Percentiles rank a stretch among this genome's conserved stretches.
Evolutionary conservation across 805 yeast genomes (phyloP).

Genomic region (Yamadazyma sp.): DNA sequence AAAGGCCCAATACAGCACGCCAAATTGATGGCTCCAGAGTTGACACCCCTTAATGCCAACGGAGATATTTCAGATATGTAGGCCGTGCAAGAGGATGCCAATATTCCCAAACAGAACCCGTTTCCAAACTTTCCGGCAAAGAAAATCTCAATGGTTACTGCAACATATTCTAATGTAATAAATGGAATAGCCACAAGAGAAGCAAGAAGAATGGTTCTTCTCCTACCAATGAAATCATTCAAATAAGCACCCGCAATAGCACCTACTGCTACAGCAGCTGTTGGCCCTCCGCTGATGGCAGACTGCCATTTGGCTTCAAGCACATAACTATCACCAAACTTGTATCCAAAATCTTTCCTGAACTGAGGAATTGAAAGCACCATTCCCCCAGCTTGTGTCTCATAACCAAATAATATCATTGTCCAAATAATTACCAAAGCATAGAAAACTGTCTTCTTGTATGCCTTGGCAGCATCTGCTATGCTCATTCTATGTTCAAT

Average conservation of each 20-base stretch:
- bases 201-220: constrained; percentile 6
- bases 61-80: constrained; percentile 13
- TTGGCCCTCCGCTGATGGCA: constrained; percentile 9
- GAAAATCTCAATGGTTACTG: constrained; percentile 8
- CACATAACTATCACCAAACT: constrained; percentile 9
- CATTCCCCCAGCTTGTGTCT: constrained; percentile 12
- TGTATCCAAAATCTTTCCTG: constrained; percentile 12
- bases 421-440: constrained; percentile 7
- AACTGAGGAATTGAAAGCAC: constrained; percentile 9
- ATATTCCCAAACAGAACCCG: constrained; percentile 11
- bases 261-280: constrained; percentile 6
- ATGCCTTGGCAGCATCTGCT: constrained; percentile 7
- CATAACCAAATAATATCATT: constrained; percentile 8
- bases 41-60: constrained; percentile 12
- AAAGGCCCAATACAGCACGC: constrained; percentile 14
- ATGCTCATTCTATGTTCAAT: constrained; percentile 18
- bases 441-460: constrained; percentile 7
- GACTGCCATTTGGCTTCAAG: constrained; percentile 8
- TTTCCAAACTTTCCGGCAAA: constrained; percentile 12
- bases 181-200: constrained; percentile 6
- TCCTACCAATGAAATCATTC: constrained; percentile 10
- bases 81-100: constrained; percentile 8
- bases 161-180: constrained; percentile 10
- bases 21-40: constrained; percentile 8
- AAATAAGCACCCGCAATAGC: constrained; percentile 8